Percentiles rank a stretch among this genome's conserved stretches.
Evolutionary conservation across 2,329 filamentous ascomycete genomes (phyloP).

Genomic region (Cryphonectria radicalis): DNA sequence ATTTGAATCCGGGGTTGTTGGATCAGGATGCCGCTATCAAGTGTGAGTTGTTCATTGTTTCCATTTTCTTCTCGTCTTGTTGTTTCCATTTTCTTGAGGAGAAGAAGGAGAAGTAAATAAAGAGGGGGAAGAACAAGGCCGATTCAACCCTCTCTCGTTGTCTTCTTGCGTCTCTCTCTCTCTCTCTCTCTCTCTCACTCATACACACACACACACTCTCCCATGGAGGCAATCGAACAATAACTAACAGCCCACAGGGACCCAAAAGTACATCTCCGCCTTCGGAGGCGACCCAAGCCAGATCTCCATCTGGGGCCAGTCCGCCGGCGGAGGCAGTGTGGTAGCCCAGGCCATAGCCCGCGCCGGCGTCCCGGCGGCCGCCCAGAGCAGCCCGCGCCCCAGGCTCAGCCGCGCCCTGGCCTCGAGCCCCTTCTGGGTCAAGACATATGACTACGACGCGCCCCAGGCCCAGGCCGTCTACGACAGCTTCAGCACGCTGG

Average conservation of each 20-base stretch:
- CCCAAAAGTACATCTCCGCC: slow-evolving; percentile 47
- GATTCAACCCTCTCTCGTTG: background rate
- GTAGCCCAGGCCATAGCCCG: slow-evolving; percentile 56
- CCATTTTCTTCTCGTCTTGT: background rate
- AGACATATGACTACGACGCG: slow-evolving; percentile 57
- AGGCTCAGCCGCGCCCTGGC: slow-evolving; percentile 35
- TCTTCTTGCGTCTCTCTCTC: background rate
- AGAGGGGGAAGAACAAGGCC: background rate
- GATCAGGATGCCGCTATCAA: slow-evolving; percentile 54
- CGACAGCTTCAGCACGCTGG: slow-evolving; percentile 48
- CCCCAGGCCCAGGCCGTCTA: slow-evolving; percentile 57
- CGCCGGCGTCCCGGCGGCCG: background rate
- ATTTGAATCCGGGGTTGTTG: slow-evolving; percentile 56
- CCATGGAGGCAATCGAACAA: background rate
- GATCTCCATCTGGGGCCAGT: slow-evolving; percentile 60
- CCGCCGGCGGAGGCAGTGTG: slow-evolving; percentile 57
- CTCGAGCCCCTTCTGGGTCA: slow-evolving; percentile 62
- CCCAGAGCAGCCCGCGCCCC: slow-evolving; percentile 22
- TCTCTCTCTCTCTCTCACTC: background rate
- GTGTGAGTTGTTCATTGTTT: slow-evolving; percentile 37
- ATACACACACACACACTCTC: too few species aligned
- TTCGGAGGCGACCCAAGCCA: slow-evolving; percentile 55
- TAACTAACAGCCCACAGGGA: slow-evolving; percentile 34
- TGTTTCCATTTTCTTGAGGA: background rate
- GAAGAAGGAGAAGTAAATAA: too few species aligned